Evolutionary conservation across 257 asterid genomes (phyloP).

Genomic region (Lycium ferocissimum): DNA sequence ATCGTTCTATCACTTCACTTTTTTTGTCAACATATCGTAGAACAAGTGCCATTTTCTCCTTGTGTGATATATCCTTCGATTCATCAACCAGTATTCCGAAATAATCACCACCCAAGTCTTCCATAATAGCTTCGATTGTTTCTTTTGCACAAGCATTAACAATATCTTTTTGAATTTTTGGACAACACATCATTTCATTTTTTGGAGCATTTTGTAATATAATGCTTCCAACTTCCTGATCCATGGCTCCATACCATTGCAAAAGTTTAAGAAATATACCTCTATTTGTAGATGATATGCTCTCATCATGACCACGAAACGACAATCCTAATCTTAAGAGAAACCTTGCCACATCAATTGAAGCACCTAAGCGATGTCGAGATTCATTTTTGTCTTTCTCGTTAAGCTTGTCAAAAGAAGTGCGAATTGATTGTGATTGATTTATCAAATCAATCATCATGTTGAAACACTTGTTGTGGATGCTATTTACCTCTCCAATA

Average conservation of each 20-base stretch:
- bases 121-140: not conserved
- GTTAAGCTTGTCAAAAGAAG: too few relatives aligned
- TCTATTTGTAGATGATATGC: not conserved
- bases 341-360: not conserved
- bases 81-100: not conserved
- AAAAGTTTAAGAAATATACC: conserved; percentile 8
- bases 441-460: too few relatives aligned
- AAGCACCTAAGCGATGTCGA: not conserved
- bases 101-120: not conserved
- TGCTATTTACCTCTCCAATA: not conserved
- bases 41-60: conserved; percentile 9
- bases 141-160: not conserved
- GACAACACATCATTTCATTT: conserved; percentile 15
- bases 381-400: too few relatives aligned
- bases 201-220: not conserved
- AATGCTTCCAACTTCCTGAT: not conserved
- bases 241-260: not conserved
- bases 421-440: too few relatives aligned
- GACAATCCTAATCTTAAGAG: not conserved
- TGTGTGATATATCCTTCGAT: not conserved
- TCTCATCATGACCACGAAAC: conserved; percentile 20
- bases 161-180: conserved; percentile 25
- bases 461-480: not conserved
- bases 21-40: not conserved
- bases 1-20: not conserved